Evolutionary conservation across 2,329 filamentous ascomycete species (phyloP).

Genomic region (Rutstroemia sp.): DNA sequence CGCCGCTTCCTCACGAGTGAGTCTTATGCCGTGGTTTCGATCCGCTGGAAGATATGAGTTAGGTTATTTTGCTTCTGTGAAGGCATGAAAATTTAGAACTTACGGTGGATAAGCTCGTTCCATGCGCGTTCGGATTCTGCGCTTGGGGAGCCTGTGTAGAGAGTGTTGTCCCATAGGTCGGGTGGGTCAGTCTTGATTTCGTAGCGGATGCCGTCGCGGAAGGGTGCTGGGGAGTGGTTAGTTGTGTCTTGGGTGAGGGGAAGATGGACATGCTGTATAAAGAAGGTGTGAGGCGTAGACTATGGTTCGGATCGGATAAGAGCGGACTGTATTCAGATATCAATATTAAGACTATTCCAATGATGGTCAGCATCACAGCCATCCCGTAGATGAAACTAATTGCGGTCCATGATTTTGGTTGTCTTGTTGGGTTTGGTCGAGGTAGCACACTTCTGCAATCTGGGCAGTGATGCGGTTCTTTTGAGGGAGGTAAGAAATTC

Average conservation of each 20-base stretch:
- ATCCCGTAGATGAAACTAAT: too few species aligned
- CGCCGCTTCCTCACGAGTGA: constrained; percentile 2
- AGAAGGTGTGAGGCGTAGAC: neutral
- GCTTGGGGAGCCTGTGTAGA: neutral
- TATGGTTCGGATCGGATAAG: neutral
- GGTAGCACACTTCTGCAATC: too few species aligned
- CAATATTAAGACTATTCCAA: too few species aligned
- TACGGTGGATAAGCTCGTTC: constrained; percentile 7
- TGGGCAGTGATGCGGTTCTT: too few species aligned
- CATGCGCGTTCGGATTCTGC: constrained; percentile 2
- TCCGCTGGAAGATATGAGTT: neutral
- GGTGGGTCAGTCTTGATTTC: neutral
- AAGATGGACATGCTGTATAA: neutral
- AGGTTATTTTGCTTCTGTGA: too few species aligned
- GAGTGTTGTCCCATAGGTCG: neutral
- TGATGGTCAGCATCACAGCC: too few species aligned
- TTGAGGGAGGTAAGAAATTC: too few species aligned
- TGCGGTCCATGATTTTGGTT: too few species aligned
- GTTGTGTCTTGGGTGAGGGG: neutral
- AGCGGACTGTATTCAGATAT: too few species aligned
- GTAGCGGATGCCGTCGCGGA: neutral
- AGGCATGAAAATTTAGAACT: neutral
- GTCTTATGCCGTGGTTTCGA: neutral
- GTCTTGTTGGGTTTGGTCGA: too few species aligned
- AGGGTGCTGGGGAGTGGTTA: neutral